Evolutionary conservation across 345 rosid species (phyloP), one percentile per base, ranked within the genome.

Genomic region (Dimocarpus longan): DNA sequence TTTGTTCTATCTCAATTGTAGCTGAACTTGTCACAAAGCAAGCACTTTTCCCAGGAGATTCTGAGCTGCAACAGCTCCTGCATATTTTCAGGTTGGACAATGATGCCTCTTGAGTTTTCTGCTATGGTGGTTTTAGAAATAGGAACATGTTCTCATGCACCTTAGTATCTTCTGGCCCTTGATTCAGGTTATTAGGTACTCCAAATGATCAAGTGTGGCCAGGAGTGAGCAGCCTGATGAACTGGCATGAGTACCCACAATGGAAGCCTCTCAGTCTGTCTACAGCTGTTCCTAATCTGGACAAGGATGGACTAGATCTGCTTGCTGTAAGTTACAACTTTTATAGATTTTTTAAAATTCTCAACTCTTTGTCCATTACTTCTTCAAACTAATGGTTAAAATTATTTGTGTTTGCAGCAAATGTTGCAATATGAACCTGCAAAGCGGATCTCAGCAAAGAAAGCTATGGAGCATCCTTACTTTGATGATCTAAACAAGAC

Each of bases 181-280:
- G 26, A 56, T 80, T 74, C 88, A 93, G 98, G 93, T 83, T 94
- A 80, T 76, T 96, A 16, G 98, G 99, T 46, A 94, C 99, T 68
- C 99, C 99, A 22, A 90, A 94, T 83, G 98, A 96, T 78, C 40
- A 85, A 74, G 75, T 93, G 79, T 96, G 99, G 99, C 98, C 99
- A 2, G 99, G 97, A 71, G 97, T 96, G 21, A 89, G 95, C 86
- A 82, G 82, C 52, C 87, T 96, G 78, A 79, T 89, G 88, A 93
- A 96, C 89, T 96, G 99, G 99, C 99, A 96, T 42, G 99, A 91
- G 83, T 96, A 96, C 82, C 98, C 99, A 3, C 95, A 93, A 52
- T 96, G 99, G 99, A 94, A 81, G 54, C 89, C 95, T 16, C 90
- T 90, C 70, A 84, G 77, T 66, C 83, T 96, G 76, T 86, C 93